Evolutionary conservation across 2,329 filamentous ascomycete genomes (phyloP).

Genomic region (Teratosphaeria viscida): DNA sequence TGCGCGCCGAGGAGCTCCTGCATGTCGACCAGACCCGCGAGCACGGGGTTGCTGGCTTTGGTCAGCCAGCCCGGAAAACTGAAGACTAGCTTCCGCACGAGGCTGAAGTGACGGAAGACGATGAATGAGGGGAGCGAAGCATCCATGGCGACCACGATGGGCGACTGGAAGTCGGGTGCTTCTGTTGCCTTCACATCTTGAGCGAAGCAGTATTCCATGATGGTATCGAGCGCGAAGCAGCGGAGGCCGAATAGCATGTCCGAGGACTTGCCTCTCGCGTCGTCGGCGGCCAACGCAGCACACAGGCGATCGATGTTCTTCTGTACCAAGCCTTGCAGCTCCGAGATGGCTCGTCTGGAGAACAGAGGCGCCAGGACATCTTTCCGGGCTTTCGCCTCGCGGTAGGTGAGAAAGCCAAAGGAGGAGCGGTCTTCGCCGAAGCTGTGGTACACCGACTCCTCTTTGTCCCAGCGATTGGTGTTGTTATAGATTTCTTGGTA

Average conservation of each 20-base stretch:
- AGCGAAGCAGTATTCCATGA: neutral
- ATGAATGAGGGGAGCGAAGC: neutral
- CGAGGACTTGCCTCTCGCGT: neutral
- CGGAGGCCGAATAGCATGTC: neutral
- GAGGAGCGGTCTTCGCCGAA: slow-evolving; percentile 35
- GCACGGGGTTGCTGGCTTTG: neutral
- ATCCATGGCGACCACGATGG: neutral
- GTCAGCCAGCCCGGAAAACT: neutral
- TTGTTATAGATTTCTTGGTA: slow-evolving; percentile 37
- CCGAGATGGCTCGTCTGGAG: neutral
- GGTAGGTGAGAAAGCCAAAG: slow-evolving; percentile 32
- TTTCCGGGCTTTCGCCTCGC: slow-evolving; percentile 10
- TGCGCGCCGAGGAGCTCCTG: neutral
- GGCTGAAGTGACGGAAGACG: neutral
- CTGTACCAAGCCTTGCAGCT: slow-evolving; percentile 22
- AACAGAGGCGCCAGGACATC: neutral
- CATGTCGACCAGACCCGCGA: neutral
- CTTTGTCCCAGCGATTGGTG: slow-evolving; percentile 34
- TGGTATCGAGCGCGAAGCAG: neutral
- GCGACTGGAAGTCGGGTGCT: neutral
- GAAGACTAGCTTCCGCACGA: neutral
- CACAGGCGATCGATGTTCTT: slow-evolving; percentile 20
- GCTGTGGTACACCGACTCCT: slow-evolving; percentile 28
- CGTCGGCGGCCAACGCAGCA: neutral
- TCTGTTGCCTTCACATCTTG: neutral